Evolutionary conservation across 2,329 filamentous ascomycete genomes (phyloP).

Genomic region (Chaetoscypha palmicola): DNA sequence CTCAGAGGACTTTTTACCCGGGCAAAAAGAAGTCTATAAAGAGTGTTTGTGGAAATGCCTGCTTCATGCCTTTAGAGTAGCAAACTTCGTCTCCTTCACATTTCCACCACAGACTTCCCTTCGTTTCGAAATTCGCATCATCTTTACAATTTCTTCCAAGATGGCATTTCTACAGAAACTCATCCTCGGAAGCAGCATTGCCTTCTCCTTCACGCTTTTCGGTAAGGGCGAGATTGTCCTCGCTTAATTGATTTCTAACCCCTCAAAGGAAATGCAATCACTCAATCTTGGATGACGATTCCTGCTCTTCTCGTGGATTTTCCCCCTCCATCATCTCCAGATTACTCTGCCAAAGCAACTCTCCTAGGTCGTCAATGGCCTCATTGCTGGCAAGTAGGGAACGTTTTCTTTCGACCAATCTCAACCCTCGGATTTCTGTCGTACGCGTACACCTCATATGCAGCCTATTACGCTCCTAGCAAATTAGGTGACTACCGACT

Average conservation of each 20-base stretch:
- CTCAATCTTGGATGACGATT: constrained; percentile 45
- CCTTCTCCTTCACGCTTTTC: constrained; percentile 42
- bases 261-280: constrained; percentile 42
- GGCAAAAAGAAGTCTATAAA: too few species aligned
- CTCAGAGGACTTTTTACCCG: too few species aligned
- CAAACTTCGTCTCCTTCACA: background rate
- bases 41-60: too few species aligned
- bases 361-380: constrained; percentile 44
- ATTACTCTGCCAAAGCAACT: constrained; percentile 36
- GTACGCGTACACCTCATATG: constrained; percentile 39
- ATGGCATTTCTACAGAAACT: constrained; percentile 20
- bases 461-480: constrained; percentile 22
- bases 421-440: constrained; percentile 41
- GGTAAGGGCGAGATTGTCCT: constrained; percentile 28
- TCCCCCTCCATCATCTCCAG: constrained; percentile 34
- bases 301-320: constrained; percentile 42
- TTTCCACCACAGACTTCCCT: background rate
- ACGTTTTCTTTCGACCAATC: constrained; percentile 45
- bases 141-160: background rate
- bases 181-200: constrained; percentile 39
- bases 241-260: background rate
- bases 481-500: constrained; percentile 38
- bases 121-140: too few species aligned
- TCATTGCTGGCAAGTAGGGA: constrained; percentile 43
- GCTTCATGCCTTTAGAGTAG: too few species aligned